These are phyloP conservation scores for Ogataea ganodermae DNA, from an alignment of 805 yeast genomes.

Conservation along the genomic window DNA sequence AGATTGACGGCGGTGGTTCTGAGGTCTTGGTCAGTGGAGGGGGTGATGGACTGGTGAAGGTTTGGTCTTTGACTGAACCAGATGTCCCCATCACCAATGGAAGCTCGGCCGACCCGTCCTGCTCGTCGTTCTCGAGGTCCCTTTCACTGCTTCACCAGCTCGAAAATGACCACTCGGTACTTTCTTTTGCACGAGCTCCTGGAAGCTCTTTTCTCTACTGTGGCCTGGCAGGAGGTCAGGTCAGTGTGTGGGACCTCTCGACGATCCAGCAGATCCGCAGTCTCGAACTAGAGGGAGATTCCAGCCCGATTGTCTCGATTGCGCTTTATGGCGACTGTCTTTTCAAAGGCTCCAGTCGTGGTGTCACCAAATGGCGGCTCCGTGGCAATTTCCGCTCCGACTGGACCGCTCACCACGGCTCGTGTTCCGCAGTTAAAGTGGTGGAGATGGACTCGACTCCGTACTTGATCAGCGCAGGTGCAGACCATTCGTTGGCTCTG, in stretches of 20 bases:
- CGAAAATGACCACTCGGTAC: slow-evolving; percentile 67
- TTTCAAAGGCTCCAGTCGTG: slow-evolving; percentile 59
- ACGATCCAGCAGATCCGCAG: slow-evolving; percentile 68
- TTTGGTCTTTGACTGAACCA: slow-evolving; percentile 61
- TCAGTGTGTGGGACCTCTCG: slow-evolving; percentile 85
- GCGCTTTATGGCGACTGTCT: slow-evolving; percentile 57
- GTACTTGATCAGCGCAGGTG: slow-evolving; percentile 67
- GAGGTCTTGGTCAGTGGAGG: slow-evolving; percentile 67
- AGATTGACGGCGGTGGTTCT: slow-evolving; percentile 28
- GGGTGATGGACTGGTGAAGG: slow-evolving; percentile 85
- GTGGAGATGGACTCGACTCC: slow-evolving; percentile 43
- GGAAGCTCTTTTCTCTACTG: slow-evolving; percentile 74
- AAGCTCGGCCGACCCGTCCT: no score
- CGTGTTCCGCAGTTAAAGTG: slow-evolving; percentile 58
- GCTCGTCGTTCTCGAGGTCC: background rate
- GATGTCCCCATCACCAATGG: no score
- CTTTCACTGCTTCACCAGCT: slow-evolving; percentile 38
- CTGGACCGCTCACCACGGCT: slow-evolving; percentile 57
- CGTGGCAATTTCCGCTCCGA: slow-evolving; percentile 44
- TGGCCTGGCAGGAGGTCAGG: slow-evolving; percentile 72
- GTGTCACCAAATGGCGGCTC: slow-evolving; percentile 54
- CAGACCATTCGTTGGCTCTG: slow-evolving; percentile 63
- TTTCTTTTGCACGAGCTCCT: slow-evolving; percentile 64
- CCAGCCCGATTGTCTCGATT: slow-evolving; percentile 60
- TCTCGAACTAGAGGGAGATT: slow-evolving; percentile 41